phyloP scores from a whole-genome alignment of 345 rosid species.

The Mangifera indica region DNA sequence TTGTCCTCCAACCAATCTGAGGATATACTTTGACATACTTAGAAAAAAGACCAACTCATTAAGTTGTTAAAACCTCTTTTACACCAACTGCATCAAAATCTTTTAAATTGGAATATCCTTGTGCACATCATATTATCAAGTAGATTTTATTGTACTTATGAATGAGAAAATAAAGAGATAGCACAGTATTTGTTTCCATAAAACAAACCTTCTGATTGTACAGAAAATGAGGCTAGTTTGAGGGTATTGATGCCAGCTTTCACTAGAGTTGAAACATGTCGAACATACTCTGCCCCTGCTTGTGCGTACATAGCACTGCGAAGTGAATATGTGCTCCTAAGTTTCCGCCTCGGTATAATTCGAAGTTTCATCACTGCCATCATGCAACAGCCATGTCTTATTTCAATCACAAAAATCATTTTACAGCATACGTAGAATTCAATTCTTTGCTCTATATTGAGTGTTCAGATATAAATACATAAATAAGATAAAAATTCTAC shows the following conservation, averaged over 20 bases:
- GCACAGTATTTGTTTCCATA: not conserved
- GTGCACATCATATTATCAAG: slow-evolving; percentile 4
- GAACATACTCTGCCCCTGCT: slow-evolving; percentile 71
- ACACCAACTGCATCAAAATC: not conserved
- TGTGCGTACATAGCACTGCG: slow-evolving; percentile 68
- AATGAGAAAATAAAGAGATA: slow-evolving; percentile 1
- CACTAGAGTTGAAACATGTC: slow-evolving; percentile 77
- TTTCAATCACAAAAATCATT: not conserved
- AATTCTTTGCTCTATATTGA: not conserved
- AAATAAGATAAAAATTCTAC: not conserved
- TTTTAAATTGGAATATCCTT: not conserved
- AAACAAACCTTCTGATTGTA: slow-evolving; percentile 70
- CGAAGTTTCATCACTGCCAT: slow-evolving; percentile 74
- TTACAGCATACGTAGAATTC: not conserved
- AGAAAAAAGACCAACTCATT: not conserved
- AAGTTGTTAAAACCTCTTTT: not conserved
- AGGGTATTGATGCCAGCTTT: slow-evolving; percentile 79
- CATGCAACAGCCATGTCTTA: slow-evolving; percentile 18
- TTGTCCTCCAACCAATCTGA: not conserved
- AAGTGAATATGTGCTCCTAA: slow-evolving; percentile 66
- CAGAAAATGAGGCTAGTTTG: slow-evolving; percentile 58
- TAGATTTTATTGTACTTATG: not conserved
- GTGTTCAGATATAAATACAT: not conserved
- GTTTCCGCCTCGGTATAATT: slow-evolving; percentile 67
- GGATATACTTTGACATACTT: not conserved